phyloP scores from a whole-genome alignment of 2,329 filamentous ascomycete genomes.

The Rhinocladiella similis region DNA sequence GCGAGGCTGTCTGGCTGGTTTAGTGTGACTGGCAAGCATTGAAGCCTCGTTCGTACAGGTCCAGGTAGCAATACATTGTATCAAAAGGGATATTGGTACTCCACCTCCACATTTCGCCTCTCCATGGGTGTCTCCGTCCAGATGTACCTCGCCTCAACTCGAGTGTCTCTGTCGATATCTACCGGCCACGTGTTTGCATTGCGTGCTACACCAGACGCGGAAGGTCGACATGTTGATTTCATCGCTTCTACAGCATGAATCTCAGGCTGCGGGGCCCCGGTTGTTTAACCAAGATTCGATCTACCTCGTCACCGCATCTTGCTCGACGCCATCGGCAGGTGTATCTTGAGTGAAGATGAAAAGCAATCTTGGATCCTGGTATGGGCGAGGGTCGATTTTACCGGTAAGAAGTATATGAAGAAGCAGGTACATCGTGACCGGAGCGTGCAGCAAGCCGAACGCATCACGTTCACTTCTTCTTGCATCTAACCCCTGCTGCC shows the following conservation, averaged over 20 bases:
- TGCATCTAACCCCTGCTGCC: not conserved
- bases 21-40: too few species aligned
- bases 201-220: conserved; percentile 9
- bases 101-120: conserved; percentile 1
- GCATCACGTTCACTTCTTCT: not conserved
- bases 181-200: not conserved
- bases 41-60: too few species aligned
- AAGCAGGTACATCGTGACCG: not conserved
- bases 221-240: conserved; percentile 9
- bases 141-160: not conserved
- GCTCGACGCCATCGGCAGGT: not conserved
- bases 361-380: conserved; percentile 13
- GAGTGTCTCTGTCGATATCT: not conserved
- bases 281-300: conserved; percentile 12
- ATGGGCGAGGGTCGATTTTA: conserved; percentile 3
- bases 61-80: not conserved
- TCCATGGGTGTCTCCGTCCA: not conserved
- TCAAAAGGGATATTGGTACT: not conserved
- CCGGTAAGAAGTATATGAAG: conserved; percentile 7
- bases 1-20: too few species aligned
- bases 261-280: conserved; percentile 13
- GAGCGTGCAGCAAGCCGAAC: not conserved
- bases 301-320: not conserved
- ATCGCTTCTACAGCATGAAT: not conserved
- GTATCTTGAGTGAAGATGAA: not conserved